Percentiles rank a stretch among this genome's conserved stretches.
Evolutionary conservation across 768 basidiomycete species (phyloP).

Genomic region (Suillus brevipes): DNA sequence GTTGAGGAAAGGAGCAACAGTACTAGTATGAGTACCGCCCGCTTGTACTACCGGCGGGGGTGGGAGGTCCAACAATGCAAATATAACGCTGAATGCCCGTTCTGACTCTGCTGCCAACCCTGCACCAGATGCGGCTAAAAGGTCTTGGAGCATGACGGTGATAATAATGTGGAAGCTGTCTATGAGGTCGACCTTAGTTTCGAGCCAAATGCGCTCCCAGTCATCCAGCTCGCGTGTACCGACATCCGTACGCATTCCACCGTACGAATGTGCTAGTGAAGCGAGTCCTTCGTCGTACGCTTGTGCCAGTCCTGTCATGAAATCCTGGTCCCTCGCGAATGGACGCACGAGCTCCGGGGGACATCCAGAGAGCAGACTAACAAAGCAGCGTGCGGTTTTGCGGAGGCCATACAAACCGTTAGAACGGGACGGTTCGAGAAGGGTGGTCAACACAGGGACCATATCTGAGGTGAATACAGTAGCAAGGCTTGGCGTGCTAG

Average conservation of each 20-base stretch:
- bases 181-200: constrained; percentile 70
- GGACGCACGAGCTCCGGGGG: constrained; percentile 49
- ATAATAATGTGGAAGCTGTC: constrained; percentile 68
- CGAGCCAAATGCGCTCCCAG: constrained; percentile 72
- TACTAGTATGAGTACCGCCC: constrained; percentile 7
- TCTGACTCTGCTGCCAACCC: constrained; percentile 51
- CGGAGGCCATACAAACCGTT: constrained; percentile 63
- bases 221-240: constrained; percentile 45
- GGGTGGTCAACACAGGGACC: constrained; percentile 53
- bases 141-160: constrained; percentile 46
- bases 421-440: constrained; percentile 44
- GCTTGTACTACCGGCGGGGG: constrained; percentile 25
- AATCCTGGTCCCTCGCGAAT: constrained; percentile 53
- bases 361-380: constrained; percentile 52
- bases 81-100: constrained; percentile 55
- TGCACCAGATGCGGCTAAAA: constrained; percentile 44
- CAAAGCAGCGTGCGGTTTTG: constrained; percentile 59
- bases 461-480: constrained; percentile 43
- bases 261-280: constrained; percentile 58
- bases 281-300: constrained; percentile 62
- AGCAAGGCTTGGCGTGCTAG: constrained; percentile 34
- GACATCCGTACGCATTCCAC: constrained; percentile 42
- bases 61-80: constrained; percentile 53
- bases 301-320: constrained; percentile 56
- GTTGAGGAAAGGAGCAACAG: constrained; percentile 57